Conservation (phyloP, 23 red algal species). For the Gracilaria domingensis region DNA sequence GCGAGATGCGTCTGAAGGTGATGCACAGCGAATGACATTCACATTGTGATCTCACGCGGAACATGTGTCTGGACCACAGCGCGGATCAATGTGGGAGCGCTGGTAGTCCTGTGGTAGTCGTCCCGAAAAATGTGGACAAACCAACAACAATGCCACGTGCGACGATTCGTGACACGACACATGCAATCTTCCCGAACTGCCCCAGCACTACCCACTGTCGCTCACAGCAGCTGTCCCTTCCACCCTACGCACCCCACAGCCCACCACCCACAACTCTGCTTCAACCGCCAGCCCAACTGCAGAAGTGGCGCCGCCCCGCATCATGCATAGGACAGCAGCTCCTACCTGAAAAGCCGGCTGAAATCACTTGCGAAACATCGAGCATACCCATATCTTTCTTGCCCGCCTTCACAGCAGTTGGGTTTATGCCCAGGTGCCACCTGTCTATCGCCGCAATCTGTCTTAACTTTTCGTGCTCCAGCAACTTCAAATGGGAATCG, state of each 20-base stretch:
- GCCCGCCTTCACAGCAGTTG: neutral
- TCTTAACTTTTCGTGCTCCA: neutral
- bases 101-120: too few species aligned
- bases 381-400: neutral
- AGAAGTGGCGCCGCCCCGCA: neutral
- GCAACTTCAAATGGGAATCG: slow-evolving; percentile 2
- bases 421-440: neutral
- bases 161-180: too few species aligned
- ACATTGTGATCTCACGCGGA: too few species aligned
- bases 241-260: neutral
- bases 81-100: too few species aligned
- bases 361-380: neutral
- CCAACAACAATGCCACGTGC: too few species aligned
- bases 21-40: too few species aligned
- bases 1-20: too few species aligned
- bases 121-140: too few species aligned
- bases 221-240: too few species aligned
- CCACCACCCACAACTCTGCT: neutral
- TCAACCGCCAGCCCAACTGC: neutral
- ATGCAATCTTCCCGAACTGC: too few species aligned
- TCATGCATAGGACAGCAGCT: neutral
- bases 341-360: neutral
- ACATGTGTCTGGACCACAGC: too few species aligned
- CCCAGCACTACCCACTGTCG: too few species aligned
- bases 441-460: neutral